These are phyloP conservation scores for Brassica hybrid DNA, from an alignment of 441 rosid genomes.

Conservation along the genomic window DNA sequence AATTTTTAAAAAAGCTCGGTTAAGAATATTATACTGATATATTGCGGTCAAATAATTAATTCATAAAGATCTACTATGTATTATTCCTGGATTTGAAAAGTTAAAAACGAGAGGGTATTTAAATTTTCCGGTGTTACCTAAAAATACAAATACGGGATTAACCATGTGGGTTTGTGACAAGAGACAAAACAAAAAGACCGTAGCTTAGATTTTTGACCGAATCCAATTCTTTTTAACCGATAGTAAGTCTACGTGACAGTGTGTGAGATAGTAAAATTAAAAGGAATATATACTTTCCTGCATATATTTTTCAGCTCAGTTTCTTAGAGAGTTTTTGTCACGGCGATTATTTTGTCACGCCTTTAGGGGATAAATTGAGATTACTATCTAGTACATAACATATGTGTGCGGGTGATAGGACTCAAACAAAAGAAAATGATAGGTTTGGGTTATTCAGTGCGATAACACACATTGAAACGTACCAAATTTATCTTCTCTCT, in stretches of 20 bases:
- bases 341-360: conserved; percentile 18
- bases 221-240: background rate
- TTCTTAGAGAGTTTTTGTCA: background rate
- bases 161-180: conserved; percentile 36
- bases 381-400: background rate
- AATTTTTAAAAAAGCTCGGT: background rate
- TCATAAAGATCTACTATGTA: background rate
- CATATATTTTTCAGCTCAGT: background rate
- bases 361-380: background rate
- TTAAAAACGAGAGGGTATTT: no score
- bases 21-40: background rate
- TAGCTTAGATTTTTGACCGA: background rate
- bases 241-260: background rate
- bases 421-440: background rate
- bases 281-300: background rate
- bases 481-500: no score
- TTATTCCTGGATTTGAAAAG: background rate
- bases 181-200: conserved; percentile 38
- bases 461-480: no score
- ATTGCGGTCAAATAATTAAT: background rate
- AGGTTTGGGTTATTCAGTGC: background rate
- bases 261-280: background rate
- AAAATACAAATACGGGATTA: conserved; percentile 15
- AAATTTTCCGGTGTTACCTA: conserved; percentile 17
- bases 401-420: background rate